phyloP scores from a whole-genome alignment of 805 yeast genomes.

The Suhomyces prunicola region DNA sequence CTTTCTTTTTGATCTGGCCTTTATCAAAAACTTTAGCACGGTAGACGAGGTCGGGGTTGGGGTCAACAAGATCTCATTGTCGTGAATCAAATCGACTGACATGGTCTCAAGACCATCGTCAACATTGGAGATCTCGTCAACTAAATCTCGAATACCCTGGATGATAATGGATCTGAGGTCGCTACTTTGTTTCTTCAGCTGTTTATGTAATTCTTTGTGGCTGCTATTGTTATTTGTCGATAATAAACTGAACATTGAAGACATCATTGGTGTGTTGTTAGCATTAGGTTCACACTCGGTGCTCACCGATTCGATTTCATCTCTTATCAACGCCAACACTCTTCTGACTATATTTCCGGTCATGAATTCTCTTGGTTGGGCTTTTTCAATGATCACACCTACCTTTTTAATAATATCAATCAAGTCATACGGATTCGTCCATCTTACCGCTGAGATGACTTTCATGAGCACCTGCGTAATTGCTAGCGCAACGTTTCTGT shows the following conservation, averaged over 20 bases:
- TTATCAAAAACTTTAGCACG: conserved; percentile 77
- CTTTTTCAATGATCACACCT: conserved; percentile 66
- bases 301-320: conserved; percentile 63
- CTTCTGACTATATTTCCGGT: conserved; percentile 91
- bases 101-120: conserved; percentile 89
- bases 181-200: conserved; percentile 43
- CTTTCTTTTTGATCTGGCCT: conserved; percentile 84
- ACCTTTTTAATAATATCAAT: conserved; percentile 68
- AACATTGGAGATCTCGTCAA: conserved; percentile 85
- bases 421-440: conserved; percentile 75
- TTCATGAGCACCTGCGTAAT: conserved; percentile 85
- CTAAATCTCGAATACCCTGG: conserved; percentile 87
- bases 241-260: conserved; percentile 83
- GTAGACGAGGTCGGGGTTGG: conserved; percentile 96
- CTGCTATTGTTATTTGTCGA: conserved; percentile 41
- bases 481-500: conserved; percentile 78
- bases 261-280: conserved; percentile 52
- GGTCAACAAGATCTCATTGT: conserved; percentile 77
- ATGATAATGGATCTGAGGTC: conserved; percentile 84
- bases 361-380: conserved; percentile 86
- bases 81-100: conserved; percentile 92
- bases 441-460: conserved; percentile 83
- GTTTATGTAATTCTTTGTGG: conserved; percentile 21
- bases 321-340: conserved; percentile 81
- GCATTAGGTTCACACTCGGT: conserved; percentile 18